Percentiles rank a stretch among this genome's conserved stretches.
phyloP scores from a whole-genome alignment of 495 filamentous ascomycete species.

The Podospora conica region DNA sequence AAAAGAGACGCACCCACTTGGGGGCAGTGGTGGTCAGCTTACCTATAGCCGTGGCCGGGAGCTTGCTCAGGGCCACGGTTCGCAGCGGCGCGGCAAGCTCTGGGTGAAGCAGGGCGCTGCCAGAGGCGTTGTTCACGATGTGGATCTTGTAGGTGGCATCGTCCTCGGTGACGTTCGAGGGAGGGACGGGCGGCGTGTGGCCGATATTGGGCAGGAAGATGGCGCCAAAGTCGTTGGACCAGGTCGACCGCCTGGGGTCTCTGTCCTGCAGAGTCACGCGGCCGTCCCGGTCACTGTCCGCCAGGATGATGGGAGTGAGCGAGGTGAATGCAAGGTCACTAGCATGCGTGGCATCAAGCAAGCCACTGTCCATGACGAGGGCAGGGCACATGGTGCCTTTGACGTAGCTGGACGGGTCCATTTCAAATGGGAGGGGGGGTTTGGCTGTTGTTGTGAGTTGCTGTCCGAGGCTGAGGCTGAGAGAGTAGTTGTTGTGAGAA shows the following conservation, averaged over 20 bases:
- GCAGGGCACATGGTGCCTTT: too few species aligned
- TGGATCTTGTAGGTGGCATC: background rate
- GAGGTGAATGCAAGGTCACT: background rate
- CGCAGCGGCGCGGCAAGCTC: background rate
- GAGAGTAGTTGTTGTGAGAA: too few species aligned
- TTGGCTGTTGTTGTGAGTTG: too few species aligned
- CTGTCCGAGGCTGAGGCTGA: too few species aligned
- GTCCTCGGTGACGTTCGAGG: background rate
- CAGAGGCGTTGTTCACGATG: background rate
- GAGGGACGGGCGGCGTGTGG: background rate
- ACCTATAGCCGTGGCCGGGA: background rate
- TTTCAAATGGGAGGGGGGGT: too few species aligned
- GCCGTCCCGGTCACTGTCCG: background rate
- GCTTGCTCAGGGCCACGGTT: background rate
- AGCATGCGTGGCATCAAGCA: too few species aligned
- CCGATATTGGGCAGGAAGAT: background rate
- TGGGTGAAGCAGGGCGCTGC: background rate
- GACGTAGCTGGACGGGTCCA: too few species aligned
- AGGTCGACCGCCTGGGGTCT: background rate
- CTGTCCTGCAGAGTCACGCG: background rate
- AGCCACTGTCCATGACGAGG: too few species aligned
- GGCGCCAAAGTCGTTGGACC: background rate
- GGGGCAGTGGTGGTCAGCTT: background rate
- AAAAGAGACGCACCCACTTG: background rate
- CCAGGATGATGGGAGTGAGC: background rate